phyloP scores from a whole-genome alignment of 2,329 filamentous ascomycete genomes.

The Hymenoscyphus salicellus region DNA sequence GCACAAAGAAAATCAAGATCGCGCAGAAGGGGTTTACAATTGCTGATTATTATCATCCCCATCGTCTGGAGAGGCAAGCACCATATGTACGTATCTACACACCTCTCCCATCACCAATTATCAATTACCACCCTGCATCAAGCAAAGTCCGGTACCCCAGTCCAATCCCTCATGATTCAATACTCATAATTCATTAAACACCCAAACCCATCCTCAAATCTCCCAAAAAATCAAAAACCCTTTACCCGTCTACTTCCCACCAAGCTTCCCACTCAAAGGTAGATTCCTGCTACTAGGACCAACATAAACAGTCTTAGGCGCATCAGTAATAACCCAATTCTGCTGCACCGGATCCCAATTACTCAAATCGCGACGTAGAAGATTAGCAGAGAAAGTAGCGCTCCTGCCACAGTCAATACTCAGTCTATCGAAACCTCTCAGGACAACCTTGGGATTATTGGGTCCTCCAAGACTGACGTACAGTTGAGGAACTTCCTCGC shows the following conservation, averaged over 20 bases:
- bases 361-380: constrained; percentile 78
- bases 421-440: constrained; percentile 80
- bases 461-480: constrained; percentile 80
- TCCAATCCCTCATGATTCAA: neutral
- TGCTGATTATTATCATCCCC: no score
- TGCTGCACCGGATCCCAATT: constrained; percentile 81
- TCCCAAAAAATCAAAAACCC: neutral
- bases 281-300: constrained; percentile 35
- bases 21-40: no score
- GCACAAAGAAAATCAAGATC: no score
- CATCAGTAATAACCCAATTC: constrained; percentile 65
- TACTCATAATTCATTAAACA: neutral
- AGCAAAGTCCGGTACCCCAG: no score
- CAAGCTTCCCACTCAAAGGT: constrained; percentile 27
- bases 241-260: neutral
- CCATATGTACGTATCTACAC: neutral
- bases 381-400: constrained; percentile 61
- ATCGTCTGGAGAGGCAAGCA: no score
- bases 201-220: neutral
- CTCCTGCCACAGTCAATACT: constrained; percentile 67
- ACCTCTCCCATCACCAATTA: neutral
- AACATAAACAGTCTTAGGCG: constrained; percentile 35
- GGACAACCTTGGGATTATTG: constrained; percentile 61
- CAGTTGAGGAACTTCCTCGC: constrained; percentile 58
- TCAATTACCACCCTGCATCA: neutral